A percentile compares a stretch with the other conserved stretches of the same genome.
Evolutionary conservation across 2,329 filamentous ascomycete species (phyloP).

Genomic region (Bipolaris sorokiniana): DNA sequence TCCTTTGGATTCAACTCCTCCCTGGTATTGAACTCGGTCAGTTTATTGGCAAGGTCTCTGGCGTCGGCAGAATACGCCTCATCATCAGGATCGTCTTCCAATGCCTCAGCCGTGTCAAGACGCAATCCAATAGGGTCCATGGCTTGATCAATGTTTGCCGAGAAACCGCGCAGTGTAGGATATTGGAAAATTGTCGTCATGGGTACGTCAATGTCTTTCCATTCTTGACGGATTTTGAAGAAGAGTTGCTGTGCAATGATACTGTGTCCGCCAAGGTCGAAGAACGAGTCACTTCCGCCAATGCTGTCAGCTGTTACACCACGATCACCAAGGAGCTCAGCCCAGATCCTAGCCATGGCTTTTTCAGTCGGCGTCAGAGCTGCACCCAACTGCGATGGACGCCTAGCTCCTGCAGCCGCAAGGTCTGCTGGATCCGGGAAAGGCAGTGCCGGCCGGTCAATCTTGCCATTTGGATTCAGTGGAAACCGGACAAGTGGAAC

Average conservation of each 20-base stretch:
- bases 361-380: constrained; percentile 65
- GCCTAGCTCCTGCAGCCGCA: constrained; percentile 60
- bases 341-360: constrained; percentile 74
- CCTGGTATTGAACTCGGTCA: constrained; percentile 50
- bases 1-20: constrained; percentile 50
- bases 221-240: constrained; percentile 69
- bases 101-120: constrained; percentile 48
- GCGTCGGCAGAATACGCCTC: constrained; percentile 62
- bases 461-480: constrained; percentile 69
- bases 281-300: constrained; percentile 69
- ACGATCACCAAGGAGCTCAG: constrained; percentile 65
- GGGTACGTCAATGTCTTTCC: constrained; percentile 67
- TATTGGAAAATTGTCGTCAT: constrained; percentile 74
- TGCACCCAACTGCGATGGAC: constrained; percentile 53
- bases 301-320: constrained; percentile 71
- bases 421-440: constrained; percentile 78
- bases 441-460: constrained; percentile 78
- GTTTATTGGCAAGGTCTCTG: constrained; percentile 56
- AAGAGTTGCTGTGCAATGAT: constrained; percentile 83
- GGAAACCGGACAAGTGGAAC: constrained; percentile 76
- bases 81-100: constrained; percentile 57
- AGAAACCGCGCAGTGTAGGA: constrained; percentile 66
- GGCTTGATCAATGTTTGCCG: constrained; percentile 58
- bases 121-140: constrained; percentile 57
- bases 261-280: constrained; percentile 80